These are phyloP conservation scores for Pythium apleroticum DNA, from an alignment of 352 stramenopile genomes.

Conservation along the genomic window DNA sequence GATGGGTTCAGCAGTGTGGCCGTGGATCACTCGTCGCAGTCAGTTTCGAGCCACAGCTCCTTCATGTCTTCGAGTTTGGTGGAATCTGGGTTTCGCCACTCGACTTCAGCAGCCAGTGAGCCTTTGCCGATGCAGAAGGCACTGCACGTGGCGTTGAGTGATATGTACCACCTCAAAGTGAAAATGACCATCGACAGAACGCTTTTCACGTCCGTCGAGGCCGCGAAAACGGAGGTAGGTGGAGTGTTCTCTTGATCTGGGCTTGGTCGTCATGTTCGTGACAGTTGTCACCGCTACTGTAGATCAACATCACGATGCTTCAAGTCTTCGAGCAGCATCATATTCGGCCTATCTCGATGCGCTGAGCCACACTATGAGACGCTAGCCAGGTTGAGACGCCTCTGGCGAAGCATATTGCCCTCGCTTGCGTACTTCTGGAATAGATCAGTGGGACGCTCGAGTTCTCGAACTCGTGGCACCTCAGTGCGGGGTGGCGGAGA, in stretches of 20 bases:
- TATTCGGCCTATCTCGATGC: constrained; percentile 20
- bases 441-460: constrained; percentile 14
- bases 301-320: constrained; percentile 74
- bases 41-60: background rate
- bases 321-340: constrained; percentile 47
- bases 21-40: background rate
- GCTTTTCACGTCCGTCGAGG: constrained; percentile 54
- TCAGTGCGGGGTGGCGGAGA: constrained; percentile 16
- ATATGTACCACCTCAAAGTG: constrained; percentile 64
- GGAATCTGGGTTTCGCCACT: constrained; percentile 16
- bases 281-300: background rate
- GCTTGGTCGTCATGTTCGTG: background rate
- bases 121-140: constrained; percentile 7
- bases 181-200: constrained; percentile 51
- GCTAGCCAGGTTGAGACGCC: constrained; percentile 7
- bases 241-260: background rate
- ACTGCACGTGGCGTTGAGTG: constrained; percentile 18
- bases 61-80: background rate
- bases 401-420: constrained; percentile 26
- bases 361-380: constrained; percentile 4
- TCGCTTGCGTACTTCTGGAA: constrained; percentile 30
- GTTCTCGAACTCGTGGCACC: background rate
- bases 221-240: constrained; percentile 62
- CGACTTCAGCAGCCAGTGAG: constrained; percentile 9
- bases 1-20: constrained; percentile 9